These are phyloP conservation scores for Saitozyma sp. DNA, from an alignment of 768 basidiomycete genomes.

Conservation along the genomic window DNA sequence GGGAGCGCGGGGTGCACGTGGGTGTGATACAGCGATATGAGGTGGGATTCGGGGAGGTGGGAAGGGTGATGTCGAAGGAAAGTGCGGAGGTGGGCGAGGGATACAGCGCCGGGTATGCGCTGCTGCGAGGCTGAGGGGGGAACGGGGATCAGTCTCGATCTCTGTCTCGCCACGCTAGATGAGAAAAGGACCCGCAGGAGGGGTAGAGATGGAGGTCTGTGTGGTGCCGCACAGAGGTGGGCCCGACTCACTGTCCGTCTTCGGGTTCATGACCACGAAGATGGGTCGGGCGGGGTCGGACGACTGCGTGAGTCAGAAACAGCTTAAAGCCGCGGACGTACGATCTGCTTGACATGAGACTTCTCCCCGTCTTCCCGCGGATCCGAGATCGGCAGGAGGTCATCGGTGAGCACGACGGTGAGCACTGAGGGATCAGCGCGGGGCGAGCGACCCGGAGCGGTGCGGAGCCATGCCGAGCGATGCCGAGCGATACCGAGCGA, in stretches of 20 bases:
- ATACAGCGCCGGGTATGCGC: slow-evolving; percentile 5
- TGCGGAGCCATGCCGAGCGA: too few species aligned
- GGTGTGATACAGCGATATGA: slow-evolving; percentile 10
- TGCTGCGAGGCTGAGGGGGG: neutral
- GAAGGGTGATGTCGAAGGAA: slow-evolving; percentile 17
- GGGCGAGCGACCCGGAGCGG: too few species aligned
- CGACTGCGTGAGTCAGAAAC: slow-evolving; percentile 1
- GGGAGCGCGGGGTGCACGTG: slow-evolving; percentile 25
- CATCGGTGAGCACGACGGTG: slow-evolving; percentile 25
- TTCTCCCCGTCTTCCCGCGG: slow-evolving; percentile 13
- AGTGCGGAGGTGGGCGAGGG: slow-evolving; percentile 16
- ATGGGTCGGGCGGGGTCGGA: slow-evolving; percentile 22
- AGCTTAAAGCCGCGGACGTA: slow-evolving; percentile 7
- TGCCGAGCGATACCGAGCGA: too few species aligned
- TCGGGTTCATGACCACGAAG: slow-evolving; percentile 27
- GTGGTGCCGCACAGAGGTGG: too few species aligned
- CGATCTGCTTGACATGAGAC: slow-evolving; percentile 20
- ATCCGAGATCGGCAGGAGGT: slow-evolving; percentile 22
- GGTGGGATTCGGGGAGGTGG: slow-evolving; percentile 14
- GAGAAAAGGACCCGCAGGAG: too few species aligned
- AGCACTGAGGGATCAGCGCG: slow-evolving; percentile 20
- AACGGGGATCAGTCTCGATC: neutral
- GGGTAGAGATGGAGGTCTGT: neutral
- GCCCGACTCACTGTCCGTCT: slow-evolving; percentile 14
- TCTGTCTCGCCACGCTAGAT: too few species aligned